Conservation (phyloP, 2,329 filamentous ascomycete genomes). For the Fusarium lateritium region DNA sequence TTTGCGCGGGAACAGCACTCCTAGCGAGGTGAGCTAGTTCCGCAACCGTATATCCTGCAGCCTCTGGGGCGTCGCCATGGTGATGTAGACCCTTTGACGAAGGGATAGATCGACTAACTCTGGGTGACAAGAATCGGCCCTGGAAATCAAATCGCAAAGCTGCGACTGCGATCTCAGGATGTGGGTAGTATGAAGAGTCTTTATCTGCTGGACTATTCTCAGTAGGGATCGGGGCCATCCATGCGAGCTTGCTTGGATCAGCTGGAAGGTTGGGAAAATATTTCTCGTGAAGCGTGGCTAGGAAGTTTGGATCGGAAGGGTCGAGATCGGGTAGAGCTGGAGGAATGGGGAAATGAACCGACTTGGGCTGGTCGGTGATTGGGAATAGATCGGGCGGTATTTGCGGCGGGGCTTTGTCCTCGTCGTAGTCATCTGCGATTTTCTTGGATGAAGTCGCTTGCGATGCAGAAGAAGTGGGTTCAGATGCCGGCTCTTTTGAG, state of each 20-base stretch:
- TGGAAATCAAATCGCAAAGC: constrained; percentile 91
- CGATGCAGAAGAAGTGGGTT: not conserved
- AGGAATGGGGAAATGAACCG: constrained; percentile 74
- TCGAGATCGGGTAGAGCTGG: constrained; percentile 79
- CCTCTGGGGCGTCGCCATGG: constrained; percentile 91
- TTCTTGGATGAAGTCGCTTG: constrained; percentile 44
- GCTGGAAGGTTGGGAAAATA: constrained; percentile 93
- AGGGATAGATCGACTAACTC: constrained; percentile 80
- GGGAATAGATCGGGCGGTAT: constrained; percentile 61
- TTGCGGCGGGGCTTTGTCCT: constrained; percentile 60
- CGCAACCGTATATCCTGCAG: constrained; percentile 92
- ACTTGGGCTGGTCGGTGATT: constrained; percentile 57
- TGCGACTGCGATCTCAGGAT: constrained; percentile 79
- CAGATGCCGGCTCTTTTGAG: not conserved
- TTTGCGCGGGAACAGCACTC: constrained; percentile 86
- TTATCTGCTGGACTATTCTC: constrained; percentile 74
- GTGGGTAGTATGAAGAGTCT: constrained; percentile 86
- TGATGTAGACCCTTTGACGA: constrained; percentile 89
- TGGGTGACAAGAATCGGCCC: constrained; percentile 84
- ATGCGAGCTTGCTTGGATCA: constrained; percentile 87
- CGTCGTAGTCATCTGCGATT: constrained; percentile 55
- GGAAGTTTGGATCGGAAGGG: constrained; percentile 85
- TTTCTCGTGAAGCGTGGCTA: constrained; percentile 86
- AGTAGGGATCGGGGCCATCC: constrained; percentile 84
- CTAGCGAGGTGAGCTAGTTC: constrained; percentile 87